Base-by-base conservation (phyloP, 768 basidiomycete species). In the Kwoniella dendrophila region DNA sequence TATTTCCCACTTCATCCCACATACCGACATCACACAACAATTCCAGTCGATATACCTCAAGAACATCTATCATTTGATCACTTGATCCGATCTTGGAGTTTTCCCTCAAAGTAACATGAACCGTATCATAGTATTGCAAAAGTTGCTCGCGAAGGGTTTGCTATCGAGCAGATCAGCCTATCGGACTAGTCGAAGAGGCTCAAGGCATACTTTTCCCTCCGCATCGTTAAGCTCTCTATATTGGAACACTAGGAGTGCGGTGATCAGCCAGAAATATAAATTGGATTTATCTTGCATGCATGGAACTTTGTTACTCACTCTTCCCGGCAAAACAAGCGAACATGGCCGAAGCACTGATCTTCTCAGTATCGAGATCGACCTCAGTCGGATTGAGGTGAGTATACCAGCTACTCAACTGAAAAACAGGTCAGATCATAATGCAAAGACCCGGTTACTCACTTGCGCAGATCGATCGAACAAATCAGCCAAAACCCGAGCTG, bases 261-360 rank as follows among this genome's bases (percentile, higher is more conserved):
- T 5, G 10, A 7, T n/a, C 2, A 36, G 16, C 26, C 20, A 2
- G 20, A 27, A 11, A 12, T 10, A 26, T 26, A 24, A 24, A 2
- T n/a, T n/a, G n/a, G n/a, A n/a, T n/a, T n/a, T n/a, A n/a, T n/a
- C n/a, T n/a, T n/a, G n/a, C n/a, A n/a, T n/a, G n/a, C n/a, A n/a
- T n/a, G n/a, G n/a, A n/a, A n/a, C n/a, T n/a, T n/a, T n/a, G n/a
- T n/a, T 20, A 36, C 54, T 30, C 27, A 60, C 49, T 8, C 33
- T 60, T 60, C 6, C 59, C 59, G 26, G 38, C 41, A 18, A 60
- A 44, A 32, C 59, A 60, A 14, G 59, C 40, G 45, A 60, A 60
- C 50, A 44, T 60, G 14, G 59, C 38, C n/a, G n/a, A 34, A 33
- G 26, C 40, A 10, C 51, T 36, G 24, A 29, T 53, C 0, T 30